A percentile compares a stretch with the other conserved stretches of the same genome.
These are phyloP conservation scores for Fusarium palustre DNA, from an alignment of 2,329 filamentous ascomycete species.

Conservation along the genomic window DNA sequence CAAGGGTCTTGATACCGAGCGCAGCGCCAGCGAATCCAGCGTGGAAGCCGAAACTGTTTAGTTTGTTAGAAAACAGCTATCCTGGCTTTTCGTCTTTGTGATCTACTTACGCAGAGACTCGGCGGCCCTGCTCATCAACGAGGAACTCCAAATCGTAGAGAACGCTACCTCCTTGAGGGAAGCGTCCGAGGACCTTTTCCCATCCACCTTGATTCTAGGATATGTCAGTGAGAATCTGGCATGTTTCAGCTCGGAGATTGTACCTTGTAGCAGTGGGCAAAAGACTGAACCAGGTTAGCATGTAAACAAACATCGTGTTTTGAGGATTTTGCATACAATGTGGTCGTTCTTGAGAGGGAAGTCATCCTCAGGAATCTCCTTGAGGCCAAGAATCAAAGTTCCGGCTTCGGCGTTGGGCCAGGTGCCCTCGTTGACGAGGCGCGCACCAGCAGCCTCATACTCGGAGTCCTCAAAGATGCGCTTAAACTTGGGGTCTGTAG, in stretches of 20 bases:
- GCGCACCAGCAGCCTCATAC: constrained; percentile 72
- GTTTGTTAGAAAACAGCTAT: background rate
- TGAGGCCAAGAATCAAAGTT: constrained; percentile 79
- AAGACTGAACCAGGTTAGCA: constrained; percentile 57
- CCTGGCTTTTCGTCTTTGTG: background rate
- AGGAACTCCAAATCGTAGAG: constrained; percentile 92
- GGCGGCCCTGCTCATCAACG: constrained; percentile 62
- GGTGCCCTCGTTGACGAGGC: constrained; percentile 72
- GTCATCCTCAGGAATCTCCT: constrained; percentile 81
- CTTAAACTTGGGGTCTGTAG: constrained; percentile 62
- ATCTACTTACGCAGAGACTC: constrained; percentile 28
- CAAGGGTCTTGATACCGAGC: constrained; percentile 82
- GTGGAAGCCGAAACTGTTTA: constrained; percentile 72
- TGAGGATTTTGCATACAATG: constrained; percentile 13
- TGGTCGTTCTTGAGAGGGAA: constrained; percentile 56
- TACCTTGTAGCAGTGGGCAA: constrained; percentile 78
- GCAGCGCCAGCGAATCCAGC: constrained; percentile 82
- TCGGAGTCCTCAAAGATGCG: constrained; percentile 74
- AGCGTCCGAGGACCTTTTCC: constrained; percentile 83
- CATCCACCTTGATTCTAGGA: constrained; percentile 83
- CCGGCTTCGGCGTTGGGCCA: constrained; percentile 76
- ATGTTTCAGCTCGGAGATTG: constrained; percentile 64
- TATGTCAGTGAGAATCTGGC: constrained; percentile 64
- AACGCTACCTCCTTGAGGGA: constrained; percentile 68
- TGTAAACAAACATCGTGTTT: too few species aligned